Conservation (phyloP, 2,329 filamentous ascomycete species). For the Teratosphaeria nubilosa region DNA sequence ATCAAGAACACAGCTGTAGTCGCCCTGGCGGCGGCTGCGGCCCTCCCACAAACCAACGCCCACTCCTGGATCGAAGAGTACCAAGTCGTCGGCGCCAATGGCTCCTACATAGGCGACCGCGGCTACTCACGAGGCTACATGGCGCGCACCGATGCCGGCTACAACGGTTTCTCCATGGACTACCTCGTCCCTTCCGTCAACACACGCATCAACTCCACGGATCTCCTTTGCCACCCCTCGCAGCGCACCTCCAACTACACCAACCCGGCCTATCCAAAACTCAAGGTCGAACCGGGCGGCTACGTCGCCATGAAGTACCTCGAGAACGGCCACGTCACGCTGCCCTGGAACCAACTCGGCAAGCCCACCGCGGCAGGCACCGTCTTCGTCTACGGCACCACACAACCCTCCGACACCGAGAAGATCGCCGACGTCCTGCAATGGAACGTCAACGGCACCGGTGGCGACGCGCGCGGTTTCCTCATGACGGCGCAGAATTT, state of each 20-base stretch:
- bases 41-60: slow-evolving; percentile 28
- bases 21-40: slow-evolving; percentile 15
- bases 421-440: slow-evolving; percentile 56
- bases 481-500: slow-evolving; percentile 71
- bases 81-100: slow-evolving; percentile 59
- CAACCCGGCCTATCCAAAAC: slow-evolving; percentile 52
- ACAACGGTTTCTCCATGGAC: slow-evolving; percentile 43
- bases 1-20: slow-evolving; percentile 4
- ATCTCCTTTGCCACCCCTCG: slow-evolving; percentile 52
- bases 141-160: slow-evolving; percentile 45
- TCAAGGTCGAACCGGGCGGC: slow-evolving; percentile 44
- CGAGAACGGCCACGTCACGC: slow-evolving; percentile 42
- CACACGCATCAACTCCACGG: slow-evolving; percentile 38
- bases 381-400: slow-evolving; percentile 42
- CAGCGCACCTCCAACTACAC: slow-evolving; percentile 48
- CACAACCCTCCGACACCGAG: slow-evolving; percentile 41
- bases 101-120: slow-evolving; percentile 57
- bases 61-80: slow-evolving; percentile 82
- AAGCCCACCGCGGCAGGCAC: slow-evolving; percentile 37
- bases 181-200: slow-evolving; percentile 52
- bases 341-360: slow-evolving; percentile 29
- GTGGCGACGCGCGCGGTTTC: slow-evolving; percentile 66
- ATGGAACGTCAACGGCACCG: slow-evolving; percentile 73
- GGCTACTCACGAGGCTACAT: slow-evolving; percentile 69
- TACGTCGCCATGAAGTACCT: slow-evolving; percentile 41